Evolutionary conservation across 2,329 filamentous ascomycete genomes (phyloP), one percentile per base, ranked within the genome.

Genomic region (Diaporthe caulivora): DNA sequence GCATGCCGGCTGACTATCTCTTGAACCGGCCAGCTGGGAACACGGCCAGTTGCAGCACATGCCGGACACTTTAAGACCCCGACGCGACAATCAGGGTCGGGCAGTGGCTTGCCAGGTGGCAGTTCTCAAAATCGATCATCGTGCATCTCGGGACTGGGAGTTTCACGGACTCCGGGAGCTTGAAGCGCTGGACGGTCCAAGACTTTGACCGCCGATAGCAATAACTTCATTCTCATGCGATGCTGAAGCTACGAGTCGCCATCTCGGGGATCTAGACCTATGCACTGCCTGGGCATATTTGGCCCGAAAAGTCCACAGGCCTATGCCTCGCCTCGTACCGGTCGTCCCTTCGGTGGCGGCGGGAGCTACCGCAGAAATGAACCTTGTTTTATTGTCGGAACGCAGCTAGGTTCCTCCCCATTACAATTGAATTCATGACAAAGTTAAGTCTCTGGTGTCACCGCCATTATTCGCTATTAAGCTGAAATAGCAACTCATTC

Each of bases 291-390:
- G 62, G 51, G 62, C 62, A 40, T 40, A 13, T 37, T 26, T 40
- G 62, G 37, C n/a, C 4, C 31, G 29, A 67, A 51, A 67, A 53
- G n/a, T 53, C 26, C 51, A 53, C 42, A 18, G 7, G 13, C 29
- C n/a, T 40, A 53, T 40, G 18, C 29, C 31, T 53, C 62, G 15
- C 29, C 31, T 67, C 62, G 8, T 31, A 31, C 11, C 47, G 47
- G 40, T 40, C 62, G 15, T 67, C 44, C 62, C 31, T 67, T 67
- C 62, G 62, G 62, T 47, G 44, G 18, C 62, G n/a, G 31, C 62
- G 62, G 62, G 62, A 67, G 62, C 62, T 67, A 67, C 62, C 47
- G 47, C 62, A 53, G 31, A 67, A 67, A 24, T 67, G 31, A 67
- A 67, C 47, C 47, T 67, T 67, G 31, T 53, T 53, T 53, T 47